Conservation (phyloP, 495 filamentous ascomycete species). For the Aspergillus funiculosus region DNA sequence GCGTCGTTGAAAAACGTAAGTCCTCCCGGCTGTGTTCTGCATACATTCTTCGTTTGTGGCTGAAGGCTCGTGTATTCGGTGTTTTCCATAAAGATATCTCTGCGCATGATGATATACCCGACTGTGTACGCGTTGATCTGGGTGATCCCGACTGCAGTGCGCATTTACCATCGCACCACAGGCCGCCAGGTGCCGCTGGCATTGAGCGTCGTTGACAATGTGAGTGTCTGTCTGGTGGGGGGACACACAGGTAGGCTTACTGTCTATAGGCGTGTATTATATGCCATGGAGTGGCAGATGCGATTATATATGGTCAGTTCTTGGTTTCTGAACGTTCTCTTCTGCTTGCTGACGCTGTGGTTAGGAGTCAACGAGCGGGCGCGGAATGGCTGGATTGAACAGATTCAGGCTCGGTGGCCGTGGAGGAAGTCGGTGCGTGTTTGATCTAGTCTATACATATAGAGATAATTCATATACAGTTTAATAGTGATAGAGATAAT, state of each 20-base stretch:
- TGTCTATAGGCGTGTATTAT: slow-evolving; percentile 6
- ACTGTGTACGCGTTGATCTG: slow-evolving; percentile 8
- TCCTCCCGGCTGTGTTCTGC: not conserved
- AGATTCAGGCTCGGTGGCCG: not conserved
- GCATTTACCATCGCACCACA: slow-evolving; percentile 1
- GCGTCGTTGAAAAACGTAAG: slow-evolving; percentile 2
- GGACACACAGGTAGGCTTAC: not conserved
- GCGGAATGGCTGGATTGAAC: not conserved
- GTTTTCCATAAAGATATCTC: too few species aligned
- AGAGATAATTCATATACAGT: not conserved
- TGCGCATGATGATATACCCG: slow-evolving; percentile 9
- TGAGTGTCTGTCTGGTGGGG: not conserved
- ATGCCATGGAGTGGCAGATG: slow-evolving; percentile 5
- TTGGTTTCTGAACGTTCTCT: too few species aligned
- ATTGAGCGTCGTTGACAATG: slow-evolving; percentile 7
- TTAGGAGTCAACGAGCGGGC: slow-evolving; percentile 3
- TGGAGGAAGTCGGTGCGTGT: not conserved
- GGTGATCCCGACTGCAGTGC: slow-evolving; percentile 1
- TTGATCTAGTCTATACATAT: not conserved
- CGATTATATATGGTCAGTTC: slow-evolving; percentile 7
- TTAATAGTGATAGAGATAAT: too few species aligned
- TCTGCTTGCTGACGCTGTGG: not conserved
- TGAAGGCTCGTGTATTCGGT: too few species aligned
- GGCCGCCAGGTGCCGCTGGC: not conserved
- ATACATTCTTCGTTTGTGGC: too few species aligned